These are phyloP conservation scores for Usnea hakonensis DNA, from an alignment of 495 filamentous ascomycete species.

Conservation along the genomic window DNA sequence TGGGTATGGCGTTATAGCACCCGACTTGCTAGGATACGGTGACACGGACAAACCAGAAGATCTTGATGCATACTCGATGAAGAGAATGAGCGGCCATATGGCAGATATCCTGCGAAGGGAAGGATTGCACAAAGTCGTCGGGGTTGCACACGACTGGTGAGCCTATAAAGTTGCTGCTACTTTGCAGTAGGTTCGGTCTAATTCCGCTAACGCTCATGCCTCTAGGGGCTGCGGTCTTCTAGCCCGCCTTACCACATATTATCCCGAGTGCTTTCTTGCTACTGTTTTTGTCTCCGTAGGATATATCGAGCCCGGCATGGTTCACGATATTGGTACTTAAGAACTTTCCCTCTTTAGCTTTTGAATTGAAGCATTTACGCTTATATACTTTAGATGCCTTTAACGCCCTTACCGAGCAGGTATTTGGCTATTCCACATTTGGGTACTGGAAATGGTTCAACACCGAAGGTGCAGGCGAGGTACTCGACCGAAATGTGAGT, in stretches of 20 bases:
- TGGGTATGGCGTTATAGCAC: slow-evolving; percentile 41
- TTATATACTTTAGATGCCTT: slow-evolving; percentile 11
- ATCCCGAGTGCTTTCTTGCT: slow-evolving; percentile 11
- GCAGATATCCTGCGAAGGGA: background rate
- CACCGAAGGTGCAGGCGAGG: slow-evolving; percentile 4
- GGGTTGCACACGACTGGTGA: slow-evolving; percentile 29
- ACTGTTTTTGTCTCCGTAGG: slow-evolving; percentile 6
- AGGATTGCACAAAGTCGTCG: background rate
- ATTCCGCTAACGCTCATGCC: background rate
- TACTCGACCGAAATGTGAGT: slow-evolving; percentile 9
- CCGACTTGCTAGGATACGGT: slow-evolving; percentile 45
- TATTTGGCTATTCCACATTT: slow-evolving; percentile 3
- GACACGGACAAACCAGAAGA: slow-evolving; percentile 35
- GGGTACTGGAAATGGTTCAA: slow-evolving; percentile 16
- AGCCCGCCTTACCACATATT: slow-evolving; percentile 8
- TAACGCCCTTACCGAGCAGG: background rate
- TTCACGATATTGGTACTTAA: background rate
- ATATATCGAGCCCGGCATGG: background rate
- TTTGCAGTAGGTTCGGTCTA: background rate
- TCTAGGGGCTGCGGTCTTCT: slow-evolving; percentile 10
- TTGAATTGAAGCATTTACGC: background rate
- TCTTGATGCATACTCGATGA: slow-evolving; percentile 28
- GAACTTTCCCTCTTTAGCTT: background rate
- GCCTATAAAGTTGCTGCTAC: slow-evolving; percentile 30
- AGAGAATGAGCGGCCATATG: slow-evolving; percentile 9